Conservation (phyloP, 148 eudicot species). For the Silene latifolia region DNA sequence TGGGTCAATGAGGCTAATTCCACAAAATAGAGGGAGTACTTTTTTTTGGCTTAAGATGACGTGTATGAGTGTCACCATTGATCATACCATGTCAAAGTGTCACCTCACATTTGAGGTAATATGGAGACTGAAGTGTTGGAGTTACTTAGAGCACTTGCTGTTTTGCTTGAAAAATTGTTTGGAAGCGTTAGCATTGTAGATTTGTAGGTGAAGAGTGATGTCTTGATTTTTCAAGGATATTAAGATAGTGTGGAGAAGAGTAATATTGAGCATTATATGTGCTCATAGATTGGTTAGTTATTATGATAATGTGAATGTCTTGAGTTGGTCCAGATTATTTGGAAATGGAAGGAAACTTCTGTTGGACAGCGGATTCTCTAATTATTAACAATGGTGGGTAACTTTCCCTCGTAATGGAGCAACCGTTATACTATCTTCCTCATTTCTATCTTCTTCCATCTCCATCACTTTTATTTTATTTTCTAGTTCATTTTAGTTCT, state of each 20-base stretch:
- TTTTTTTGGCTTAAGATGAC: too few relatives aligned
- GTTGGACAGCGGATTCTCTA: neutral
- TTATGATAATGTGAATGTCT: neutral
- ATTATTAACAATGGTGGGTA: too few relatives aligned
- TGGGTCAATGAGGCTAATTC: too few relatives aligned
- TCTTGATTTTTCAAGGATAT: neutral
- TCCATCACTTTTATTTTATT: too few relatives aligned
- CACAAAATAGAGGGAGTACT: too few relatives aligned
- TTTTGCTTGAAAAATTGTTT: neutral
- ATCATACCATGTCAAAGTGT: neutral
- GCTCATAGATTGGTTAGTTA: neutral
- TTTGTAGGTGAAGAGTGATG: constrained; percentile 6
- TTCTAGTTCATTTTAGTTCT: too few relatives aligned
- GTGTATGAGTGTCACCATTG: too few relatives aligned
- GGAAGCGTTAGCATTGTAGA: neutral
- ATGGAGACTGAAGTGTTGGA: neutral
- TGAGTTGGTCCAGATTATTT: neutral
- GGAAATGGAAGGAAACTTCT: neutral
- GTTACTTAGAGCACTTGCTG: neutral
- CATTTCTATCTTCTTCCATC: too few relatives aligned
- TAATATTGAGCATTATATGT: neutral
- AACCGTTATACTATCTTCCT: too few relatives aligned
- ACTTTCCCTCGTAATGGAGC: too few relatives aligned
- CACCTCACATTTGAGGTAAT: neutral
- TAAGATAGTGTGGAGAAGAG: neutral